Base-by-base conservation (phyloP, 768 basidiomycete genomes). In the Suillus sp. region DNA sequence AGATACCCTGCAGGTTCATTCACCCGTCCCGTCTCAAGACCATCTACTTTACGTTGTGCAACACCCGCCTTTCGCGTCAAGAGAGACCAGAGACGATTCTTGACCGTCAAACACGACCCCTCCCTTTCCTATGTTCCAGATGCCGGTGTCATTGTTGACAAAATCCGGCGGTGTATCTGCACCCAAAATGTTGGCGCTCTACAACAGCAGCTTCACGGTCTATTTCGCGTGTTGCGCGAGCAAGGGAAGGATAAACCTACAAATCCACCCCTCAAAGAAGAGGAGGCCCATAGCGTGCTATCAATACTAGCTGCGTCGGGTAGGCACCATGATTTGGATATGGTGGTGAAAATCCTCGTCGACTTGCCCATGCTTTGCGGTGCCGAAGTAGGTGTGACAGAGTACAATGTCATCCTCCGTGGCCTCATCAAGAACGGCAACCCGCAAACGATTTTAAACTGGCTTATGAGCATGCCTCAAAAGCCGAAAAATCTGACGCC, bases 401-500 rank as follows among this genome's bases (percentile, higher is more conserved):
- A 83, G 50, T 83, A 87, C 72, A 79, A 76, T 48, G 73, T 77
- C 34, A 79, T 89, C 61, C 65, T 88, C 47, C 78, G 79, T 20
- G 80, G 78, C 13, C 72, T 90, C n/a, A 70, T 83, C 11, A 71
- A 78, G 51, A 75, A 77, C 54, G 81, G 81, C 1, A 80, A 84
- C 60, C 59, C 75, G 9, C 75, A 77, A 55, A 77, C 81, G 14
- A 79, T 84, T 43, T 69, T 79, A 32, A 72, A 78, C 27, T 87
- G 88, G 83, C 74, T 91, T 3, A 68, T 67, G 50, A 76, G 76
- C n/a, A 87, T 90, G 81, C 78, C 82, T 16, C 74, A 74, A 30
- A 81, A 81, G 57, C 78, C 85, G 3, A 82, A 81, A 2, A 69
- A 79, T 40, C 65, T 81, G 50, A 71, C 70, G 5, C 86, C 87